Percentiles rank a stretch among this genome's conserved stretches.
phyloP scores from a whole-genome alignment of 176 grass and related monocot genomes.

The Carex cristatella region DNA sequence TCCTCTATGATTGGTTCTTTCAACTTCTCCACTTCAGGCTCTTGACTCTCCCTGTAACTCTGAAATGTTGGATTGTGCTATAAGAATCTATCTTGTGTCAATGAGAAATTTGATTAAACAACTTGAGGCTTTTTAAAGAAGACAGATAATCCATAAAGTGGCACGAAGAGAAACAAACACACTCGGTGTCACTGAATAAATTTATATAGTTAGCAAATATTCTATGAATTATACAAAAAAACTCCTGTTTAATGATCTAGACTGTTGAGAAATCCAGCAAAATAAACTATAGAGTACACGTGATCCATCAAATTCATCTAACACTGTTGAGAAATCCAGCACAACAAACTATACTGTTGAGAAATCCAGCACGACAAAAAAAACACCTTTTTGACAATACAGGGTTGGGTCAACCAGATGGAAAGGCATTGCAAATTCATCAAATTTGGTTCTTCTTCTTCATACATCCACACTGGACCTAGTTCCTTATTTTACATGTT shows the following conservation, averaged over 20 bases:
- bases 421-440: neutral
- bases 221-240: neutral
- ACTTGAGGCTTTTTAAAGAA: neutral
- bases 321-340: neutral
- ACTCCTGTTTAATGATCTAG: neutral
- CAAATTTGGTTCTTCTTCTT: no score
- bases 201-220: neutral
- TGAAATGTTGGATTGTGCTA: slow-evolving; percentile 20
- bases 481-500: no score
- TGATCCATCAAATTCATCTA: neutral
- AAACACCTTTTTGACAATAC: no score
- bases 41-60: slow-evolving; percentile 69
- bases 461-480: no score
- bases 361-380: neutral
- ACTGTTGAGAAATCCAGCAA: neutral
- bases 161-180: neutral
- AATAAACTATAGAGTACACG: neutral
- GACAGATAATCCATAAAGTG: neutral
- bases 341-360: neutral
- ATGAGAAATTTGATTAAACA: neutral
- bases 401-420: neutral
- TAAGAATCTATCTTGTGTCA: neutral
- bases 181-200: neutral
- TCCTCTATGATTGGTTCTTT: slow-evolving; percentile 89
- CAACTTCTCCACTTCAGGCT: slow-evolving; percentile 80